Evolutionary conservation across 2,329 filamentous ascomycete genomes (phyloP), one percentile per base, ranked within the genome.

Genomic region (Neodidymelliopsis sp.): DNA sequence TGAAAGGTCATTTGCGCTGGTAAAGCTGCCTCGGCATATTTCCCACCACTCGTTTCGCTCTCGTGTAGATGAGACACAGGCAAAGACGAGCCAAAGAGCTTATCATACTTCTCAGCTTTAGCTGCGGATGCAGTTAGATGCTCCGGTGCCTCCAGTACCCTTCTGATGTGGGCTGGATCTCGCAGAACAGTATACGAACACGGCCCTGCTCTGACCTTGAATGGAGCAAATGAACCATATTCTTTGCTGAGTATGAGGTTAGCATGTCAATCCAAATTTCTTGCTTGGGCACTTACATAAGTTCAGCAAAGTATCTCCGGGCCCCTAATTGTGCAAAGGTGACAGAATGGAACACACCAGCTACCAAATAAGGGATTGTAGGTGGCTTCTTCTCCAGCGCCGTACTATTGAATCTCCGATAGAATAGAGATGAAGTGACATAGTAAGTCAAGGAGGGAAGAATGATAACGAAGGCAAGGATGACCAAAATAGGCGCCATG

Each of bases 361-460:
- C 60, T 4, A 67, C 25, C 12, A 55, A 49, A 28, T 62, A 69
- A 6, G 65, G 64, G 15, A 63, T 40, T 13, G 56, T 59, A 2
- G 64, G 60, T 7, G 65, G 63, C n/a, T 16, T 44, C 16, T 62
- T 63, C 5, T 37, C 42, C 0, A 3, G n/a, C 3, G 16, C 18
- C 29, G 31, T 58, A 24, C 49, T 60, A 8, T 60, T 57, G 0
- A 44, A 16, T 31, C 22, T 56, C 20, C 52, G 57, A 30, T 57
- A 57, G 29, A 69, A 66, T 6, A 55, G 6, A 1, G 29, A 13
- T 6, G 57, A 59, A 11, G 63, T 59, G n/a, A 59, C 27, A 37
- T 63, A 60, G 15, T 60, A 62, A 12, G 53, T 65, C n/a, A 65
- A 36, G 22, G 63, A 55, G 12, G 64, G 63, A 7, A 57, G 23